A percentile compares a stretch with the other conserved stretches of the same genome.
phyloP scores from a whole-genome alignment of 169 alveolate genomes.

The Hepatocystis sp. region DNA sequence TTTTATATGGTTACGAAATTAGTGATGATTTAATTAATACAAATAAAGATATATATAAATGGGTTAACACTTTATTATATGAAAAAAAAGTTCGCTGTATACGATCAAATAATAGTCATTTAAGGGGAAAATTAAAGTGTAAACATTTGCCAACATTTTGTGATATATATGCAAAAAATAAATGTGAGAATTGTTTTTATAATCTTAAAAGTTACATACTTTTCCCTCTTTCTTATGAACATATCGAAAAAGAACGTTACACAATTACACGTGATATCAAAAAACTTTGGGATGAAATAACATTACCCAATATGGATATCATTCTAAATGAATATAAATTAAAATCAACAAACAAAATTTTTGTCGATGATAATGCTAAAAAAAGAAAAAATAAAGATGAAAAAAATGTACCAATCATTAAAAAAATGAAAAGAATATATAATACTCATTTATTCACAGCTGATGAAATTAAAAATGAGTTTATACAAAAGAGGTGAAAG shows the following conservation, averaged over 20 bases:
- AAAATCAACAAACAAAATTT: slow-evolving; percentile 63
- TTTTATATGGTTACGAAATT: slow-evolving; percentile 75
- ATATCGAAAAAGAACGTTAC: slow-evolving; percentile 77
- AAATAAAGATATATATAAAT: slow-evolving; percentile 52
- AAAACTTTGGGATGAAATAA: slow-evolving; percentile 80
- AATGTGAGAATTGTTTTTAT: slow-evolving; percentile 78
- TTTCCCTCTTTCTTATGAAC: slow-evolving; percentile 79
- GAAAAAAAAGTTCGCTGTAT: slow-evolving; percentile 77
- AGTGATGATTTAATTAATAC: slow-evolving; percentile 76
- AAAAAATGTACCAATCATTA: slow-evolving; percentile 63
- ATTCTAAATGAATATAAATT: slow-evolving; percentile 70
- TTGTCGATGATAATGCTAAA: slow-evolving; percentile 36
- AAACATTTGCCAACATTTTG: slow-evolving; percentile 74
- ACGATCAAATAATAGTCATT: slow-evolving; percentile 78
- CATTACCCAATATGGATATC: slow-evolving; percentile 37
- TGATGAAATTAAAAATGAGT: slow-evolving; percentile 79
- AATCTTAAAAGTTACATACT: slow-evolving; percentile 76
- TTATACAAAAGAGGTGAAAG: slow-evolving; percentile 24
- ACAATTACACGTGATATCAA: slow-evolving; percentile 78
- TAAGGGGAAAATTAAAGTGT: slow-evolving; percentile 80
- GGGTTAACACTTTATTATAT: slow-evolving; percentile 75
- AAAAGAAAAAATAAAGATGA: slow-evolving; percentile 71
- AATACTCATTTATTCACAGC: slow-evolving; percentile 84
- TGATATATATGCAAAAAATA: slow-evolving; percentile 78
- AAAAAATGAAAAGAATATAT: slow-evolving; percentile 81